Evolutionary conservation across 2,329 filamentous ascomycete species (phyloP), one percentile per base, ranked within the genome.

Genomic region (Fusarium udum): DNA sequence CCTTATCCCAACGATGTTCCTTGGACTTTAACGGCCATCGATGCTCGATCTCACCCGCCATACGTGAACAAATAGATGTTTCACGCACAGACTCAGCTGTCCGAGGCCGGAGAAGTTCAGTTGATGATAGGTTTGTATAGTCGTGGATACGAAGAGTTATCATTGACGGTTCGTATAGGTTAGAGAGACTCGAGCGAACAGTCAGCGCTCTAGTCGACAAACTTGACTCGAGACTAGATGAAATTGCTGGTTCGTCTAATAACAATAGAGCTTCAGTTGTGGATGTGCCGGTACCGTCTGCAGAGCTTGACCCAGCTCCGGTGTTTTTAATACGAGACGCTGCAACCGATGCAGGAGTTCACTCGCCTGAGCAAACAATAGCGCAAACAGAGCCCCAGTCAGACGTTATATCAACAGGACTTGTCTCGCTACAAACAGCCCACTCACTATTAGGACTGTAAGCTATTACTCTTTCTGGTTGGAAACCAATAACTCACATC

Each of bases 251-350:
- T 2, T 15, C 20, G 8, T 48, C 49, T 14, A 56, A 42, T n/a
- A 24, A 49, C 1, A 26, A 40, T 10, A 39, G 31, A n/a, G 6
- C 16, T 24, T 7, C 53, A 28, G 18, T 14, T 0, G 16, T 26
- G 6, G 36, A 20, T 2, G 37, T 64, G 6, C 24, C 57, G 8
- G 15, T 40, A 3, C 8, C 31, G 0, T n/a, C 61, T 6, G 16
- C 59, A 13, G 72, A 76, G 1, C 55, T 46, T 2, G 53, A 75
- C 12, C 67, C 73, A 4, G 75, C 77, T 6, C 78, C 78, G 2
- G 75, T 79, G 3, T 62, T 79, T 24, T 22, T 80, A 4, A 79
- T 80, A 37, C 62, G 74, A n/a, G 77, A 80, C 48, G 78, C 77
- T 24, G 77, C 75, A 4, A 75, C 72, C 1, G 74, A 79, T 49